Evolutionary conservation across 177 flowering plant species (phyloP).

Genomic region (Vitis hybrid): DNA sequence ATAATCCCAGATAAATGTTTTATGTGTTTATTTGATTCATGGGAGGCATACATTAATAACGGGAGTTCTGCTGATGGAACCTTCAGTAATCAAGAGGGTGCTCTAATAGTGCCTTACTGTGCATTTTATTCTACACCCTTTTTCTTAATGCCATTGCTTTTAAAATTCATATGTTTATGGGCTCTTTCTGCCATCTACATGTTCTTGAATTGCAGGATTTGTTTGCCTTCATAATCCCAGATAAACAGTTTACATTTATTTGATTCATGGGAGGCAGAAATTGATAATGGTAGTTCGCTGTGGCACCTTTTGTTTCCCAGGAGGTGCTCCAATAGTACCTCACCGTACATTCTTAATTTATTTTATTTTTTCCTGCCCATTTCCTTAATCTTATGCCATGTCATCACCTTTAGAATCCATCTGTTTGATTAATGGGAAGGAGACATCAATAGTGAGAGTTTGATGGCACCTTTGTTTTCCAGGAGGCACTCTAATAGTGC

Average conservation of each 20-base stretch:
- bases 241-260: slow-evolving; percentile 9
- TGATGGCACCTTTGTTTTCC: slow-evolving; percentile 9
- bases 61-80: slow-evolving; percentile 16
- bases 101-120: slow-evolving; percentile 12
- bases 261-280: slow-evolving; percentile 25
- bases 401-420: neutral
- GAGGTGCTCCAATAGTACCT: slow-evolving; percentile 13
- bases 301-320: neutral
- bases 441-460: slow-evolving; percentile 5
- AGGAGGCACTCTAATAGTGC: slow-evolving; percentile 8
- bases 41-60: slow-evolving; percentile 13
- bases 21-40: slow-evolving; percentile 19
- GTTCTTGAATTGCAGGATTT: no score
- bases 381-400: neutral
- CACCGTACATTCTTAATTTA: slow-evolving; percentile 1
- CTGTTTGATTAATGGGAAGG: slow-evolving; percentile 21
- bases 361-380: neutral
- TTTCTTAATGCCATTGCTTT: neutral
- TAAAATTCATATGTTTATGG: neutral
- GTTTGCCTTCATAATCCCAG: slow-evolving; percentile 16
- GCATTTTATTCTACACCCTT: neutral
- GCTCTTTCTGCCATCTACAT: no score
- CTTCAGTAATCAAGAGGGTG: neutral
- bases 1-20: slow-evolving; percentile 13
- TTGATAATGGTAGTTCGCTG: slow-evolving; percentile 14